Conservation (phyloP, 768 basidiomycete species). For the Naganishia friedmannii region DNA sequence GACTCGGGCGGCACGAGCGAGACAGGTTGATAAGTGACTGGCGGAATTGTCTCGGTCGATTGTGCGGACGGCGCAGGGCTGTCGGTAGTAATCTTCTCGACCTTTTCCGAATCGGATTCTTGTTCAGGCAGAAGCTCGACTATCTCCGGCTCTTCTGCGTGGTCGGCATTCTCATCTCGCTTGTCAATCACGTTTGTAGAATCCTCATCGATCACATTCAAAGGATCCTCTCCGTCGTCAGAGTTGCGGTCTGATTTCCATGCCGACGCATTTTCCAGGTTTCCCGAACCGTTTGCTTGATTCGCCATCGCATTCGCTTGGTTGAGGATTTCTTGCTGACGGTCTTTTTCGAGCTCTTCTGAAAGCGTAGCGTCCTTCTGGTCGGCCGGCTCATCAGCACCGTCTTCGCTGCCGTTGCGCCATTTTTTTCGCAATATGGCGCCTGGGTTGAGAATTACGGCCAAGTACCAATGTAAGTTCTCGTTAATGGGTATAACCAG, state of each 20-base stretch:
- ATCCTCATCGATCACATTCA: slow-evolving; percentile 3
- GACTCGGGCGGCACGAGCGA: neutral
- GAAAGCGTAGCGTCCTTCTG: slow-evolving; percentile 3
- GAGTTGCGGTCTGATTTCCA: neutral
- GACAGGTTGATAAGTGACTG: neutral
- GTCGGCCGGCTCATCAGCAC: neutral
- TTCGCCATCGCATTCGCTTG: slow-evolving; percentile 7
- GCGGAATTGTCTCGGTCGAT: neutral
- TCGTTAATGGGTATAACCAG: slow-evolving; percentile 96
- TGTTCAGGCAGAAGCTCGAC: slow-evolving; percentile 22
- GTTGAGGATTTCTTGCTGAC: neutral
- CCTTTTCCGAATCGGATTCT: slow-evolving; percentile 14
- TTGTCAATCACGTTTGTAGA: neutral
- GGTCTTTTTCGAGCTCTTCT: neutral
- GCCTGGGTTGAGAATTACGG: slow-evolving; percentile 82
- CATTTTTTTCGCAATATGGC: slow-evolving; percentile 52
- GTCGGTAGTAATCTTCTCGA: neutral
- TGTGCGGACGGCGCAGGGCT: neutral
- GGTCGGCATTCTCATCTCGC: slow-evolving; percentile 1
- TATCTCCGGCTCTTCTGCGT: slow-evolving; percentile 22
- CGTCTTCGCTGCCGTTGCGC: neutral
- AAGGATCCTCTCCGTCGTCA: slow-evolving; percentile 3
- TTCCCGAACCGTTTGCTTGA: neutral
- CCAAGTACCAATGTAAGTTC: slow-evolving; percentile 93
- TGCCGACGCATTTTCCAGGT: neutral